Base-by-base conservation (phyloP, 805 yeast species). In the Saturnispora halmiae region DNA sequence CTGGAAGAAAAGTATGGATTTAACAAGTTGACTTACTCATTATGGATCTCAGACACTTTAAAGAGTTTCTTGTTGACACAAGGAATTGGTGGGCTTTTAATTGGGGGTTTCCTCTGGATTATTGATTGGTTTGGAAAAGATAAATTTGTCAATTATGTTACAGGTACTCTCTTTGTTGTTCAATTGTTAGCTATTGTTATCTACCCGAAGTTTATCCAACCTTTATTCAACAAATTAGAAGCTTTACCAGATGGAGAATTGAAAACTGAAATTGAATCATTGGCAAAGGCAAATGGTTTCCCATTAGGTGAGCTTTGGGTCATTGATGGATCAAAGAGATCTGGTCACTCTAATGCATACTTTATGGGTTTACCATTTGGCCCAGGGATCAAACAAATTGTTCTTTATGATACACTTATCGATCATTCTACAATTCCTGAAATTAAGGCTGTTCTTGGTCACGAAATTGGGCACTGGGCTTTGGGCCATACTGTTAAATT, bases 391-490 rank as follows among this genome's bases (percentile, higher is more conserved):
- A 92, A 92, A 64, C 90, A 88, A 63, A 92, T 92, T 64, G 97
- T 92, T 38, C 72, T 92, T 33, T 92, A 70, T 58, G 99, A 92
- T 54, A 92, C 96, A 8, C 73, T 92, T 64, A 80, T 92, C 48
- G 77, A 83, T 46, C 81, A 84, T 44, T 79, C 87, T 26, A 64
- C 87, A 24, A 72, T 75, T 22, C 73, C 72, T 32, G 94, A 92
- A 62, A 84, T 87, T 31, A 85, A 87, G 39, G 96, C 97, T 39
- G 95, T 92, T 1, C 70, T 90, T 49, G 97, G 95, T n/a, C 99
- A 92, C 58, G 99, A 92, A 66, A 81, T 92, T 51, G 99, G 99
- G 38, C 99, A 92, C 61, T 92, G 99, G 99, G 79, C 81, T 53
- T 71, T 82, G 59, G 78, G 82, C 44, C 99, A 92, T 61, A 81